Evolutionary conservation across 441 rosid species (phyloP).

Genomic region (Kokia cookei): DNA sequence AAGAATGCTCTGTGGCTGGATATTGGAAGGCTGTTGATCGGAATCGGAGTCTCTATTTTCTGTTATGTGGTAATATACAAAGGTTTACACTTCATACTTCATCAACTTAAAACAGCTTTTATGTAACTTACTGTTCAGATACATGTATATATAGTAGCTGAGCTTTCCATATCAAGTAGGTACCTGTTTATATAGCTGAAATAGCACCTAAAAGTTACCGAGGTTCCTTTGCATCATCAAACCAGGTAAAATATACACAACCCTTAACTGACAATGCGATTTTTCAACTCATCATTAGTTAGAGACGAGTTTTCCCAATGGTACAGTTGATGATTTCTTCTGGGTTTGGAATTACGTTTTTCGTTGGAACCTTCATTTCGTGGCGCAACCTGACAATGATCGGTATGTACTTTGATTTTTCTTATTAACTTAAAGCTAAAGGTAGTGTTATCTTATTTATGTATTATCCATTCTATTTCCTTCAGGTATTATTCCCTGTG

Average conservation of each 20-base stretch:
- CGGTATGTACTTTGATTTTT: constrained; percentile 19
- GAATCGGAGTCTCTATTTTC: constrained; percentile 44
- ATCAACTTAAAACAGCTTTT: neutral
- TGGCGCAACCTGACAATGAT: constrained; percentile 52
- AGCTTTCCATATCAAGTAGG: constrained; percentile 23
- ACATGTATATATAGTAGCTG: neutral
- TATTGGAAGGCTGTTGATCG: constrained; percentile 47
- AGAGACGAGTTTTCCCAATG: neutral
- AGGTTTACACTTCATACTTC: neutral
- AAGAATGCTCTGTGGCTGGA: constrained; percentile 45
- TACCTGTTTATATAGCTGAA: constrained; percentile 66
- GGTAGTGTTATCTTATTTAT: neutral
- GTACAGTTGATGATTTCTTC: constrained; percentile 45
- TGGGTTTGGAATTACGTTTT: constrained; percentile 41
- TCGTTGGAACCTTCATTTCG: constrained; percentile 44
- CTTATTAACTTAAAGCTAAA: neutral
- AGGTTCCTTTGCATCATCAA: constrained; percentile 52
- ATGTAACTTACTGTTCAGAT: neutral
- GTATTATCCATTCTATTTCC: neutral
- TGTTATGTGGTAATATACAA: constrained; percentile 43
- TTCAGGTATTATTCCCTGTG: constrained; percentile 22
- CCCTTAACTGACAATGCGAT: neutral
- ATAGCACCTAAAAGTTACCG: constrained; percentile 62
- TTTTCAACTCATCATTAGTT: neutral
- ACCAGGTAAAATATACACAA: constrained; percentile 32